Evolutionary conservation across 2,329 filamentous ascomycete genomes (phyloP).

Genomic region (Paecilomyces niveus): DNA sequence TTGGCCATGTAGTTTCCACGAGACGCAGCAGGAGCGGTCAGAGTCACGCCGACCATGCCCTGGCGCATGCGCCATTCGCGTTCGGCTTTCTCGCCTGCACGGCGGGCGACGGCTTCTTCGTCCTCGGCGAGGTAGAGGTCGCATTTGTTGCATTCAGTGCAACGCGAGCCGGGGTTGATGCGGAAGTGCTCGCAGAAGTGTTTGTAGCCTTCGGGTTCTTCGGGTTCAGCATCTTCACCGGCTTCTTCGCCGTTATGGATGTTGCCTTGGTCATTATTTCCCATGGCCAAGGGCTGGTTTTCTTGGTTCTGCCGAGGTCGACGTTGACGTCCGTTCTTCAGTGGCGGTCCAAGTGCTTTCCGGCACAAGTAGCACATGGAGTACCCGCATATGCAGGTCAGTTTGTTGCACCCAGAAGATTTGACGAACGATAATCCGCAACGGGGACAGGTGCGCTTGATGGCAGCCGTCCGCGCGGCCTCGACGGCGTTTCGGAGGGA

Average conservation of each 20-base stretch:
- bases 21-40: constrained; percentile 13
- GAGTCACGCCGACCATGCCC: constrained; percentile 31
- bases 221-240: constrained; percentile 18
- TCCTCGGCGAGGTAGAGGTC: constrained; percentile 67
- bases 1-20: neutral
- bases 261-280: constrained; percentile 6
- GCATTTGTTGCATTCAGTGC: constrained; percentile 71
- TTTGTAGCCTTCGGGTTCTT: constrained; percentile 66
- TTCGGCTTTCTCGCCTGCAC: constrained; percentile 66
- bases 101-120: constrained; percentile 61
- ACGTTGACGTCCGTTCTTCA: constrained; percentile 6
- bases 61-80: constrained; percentile 62
- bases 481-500: constrained; percentile 85
- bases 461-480: constrained; percentile 83
- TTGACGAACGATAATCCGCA: constrained; percentile 94
- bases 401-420: constrained; percentile 88
- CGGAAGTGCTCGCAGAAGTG: constrained; percentile 98
- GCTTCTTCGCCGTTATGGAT: constrained; percentile 13
- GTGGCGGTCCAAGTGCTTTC: constrained; percentile 46
- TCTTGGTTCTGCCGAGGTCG: constrained; percentile 10
- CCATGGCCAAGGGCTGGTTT: constrained; percentile 31
- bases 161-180: constrained; percentile 66
- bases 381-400: constrained; percentile 92
- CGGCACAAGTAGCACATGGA: constrained; percentile 98
- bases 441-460: constrained; percentile 89